phyloP scores from a whole-genome alignment of 2,329 filamentous ascomycete species.

The Botrytis aclada region DNA sequence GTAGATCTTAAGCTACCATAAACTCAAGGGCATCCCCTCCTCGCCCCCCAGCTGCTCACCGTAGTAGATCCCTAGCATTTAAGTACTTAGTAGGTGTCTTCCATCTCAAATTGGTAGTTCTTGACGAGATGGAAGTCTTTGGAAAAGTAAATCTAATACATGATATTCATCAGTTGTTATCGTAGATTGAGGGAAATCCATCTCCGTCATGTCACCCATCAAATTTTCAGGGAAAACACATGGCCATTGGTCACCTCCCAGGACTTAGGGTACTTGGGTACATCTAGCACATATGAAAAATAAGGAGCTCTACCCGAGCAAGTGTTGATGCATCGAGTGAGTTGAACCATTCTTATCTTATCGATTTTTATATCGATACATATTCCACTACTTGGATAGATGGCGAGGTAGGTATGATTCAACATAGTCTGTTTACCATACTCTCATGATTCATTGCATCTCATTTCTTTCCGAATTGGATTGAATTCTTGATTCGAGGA shows the following conservation, averaged over 20 bases:
- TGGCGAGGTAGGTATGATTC: background rate
- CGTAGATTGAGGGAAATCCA: background rate
- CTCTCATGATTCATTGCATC: background rate
- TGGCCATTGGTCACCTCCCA: background rate
- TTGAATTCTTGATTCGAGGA: background rate
- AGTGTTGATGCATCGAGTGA: background rate
- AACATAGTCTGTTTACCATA: background rate
- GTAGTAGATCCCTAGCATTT: background rate
- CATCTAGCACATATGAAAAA: background rate
- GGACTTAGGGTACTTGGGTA: background rate
- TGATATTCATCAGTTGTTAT: background rate
- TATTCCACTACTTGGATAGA: background rate
- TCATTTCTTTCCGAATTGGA: background rate
- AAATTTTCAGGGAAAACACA: background rate
- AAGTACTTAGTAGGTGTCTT: background rate
- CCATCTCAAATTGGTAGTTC: background rate
- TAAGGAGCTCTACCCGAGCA: background rate
- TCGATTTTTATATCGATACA: background rate
- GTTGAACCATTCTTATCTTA: background rate
- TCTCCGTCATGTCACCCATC: background rate
- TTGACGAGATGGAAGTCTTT: background rate
- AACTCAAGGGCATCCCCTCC: background rate
- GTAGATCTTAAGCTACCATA: background rate
- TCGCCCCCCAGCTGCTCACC: background rate
- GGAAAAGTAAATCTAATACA: background rate